These are phyloP conservation scores for Phytophthora kernoviae DNA, from an alignment of 352 stramenopile species.

Conservation along the genomic window DNA sequence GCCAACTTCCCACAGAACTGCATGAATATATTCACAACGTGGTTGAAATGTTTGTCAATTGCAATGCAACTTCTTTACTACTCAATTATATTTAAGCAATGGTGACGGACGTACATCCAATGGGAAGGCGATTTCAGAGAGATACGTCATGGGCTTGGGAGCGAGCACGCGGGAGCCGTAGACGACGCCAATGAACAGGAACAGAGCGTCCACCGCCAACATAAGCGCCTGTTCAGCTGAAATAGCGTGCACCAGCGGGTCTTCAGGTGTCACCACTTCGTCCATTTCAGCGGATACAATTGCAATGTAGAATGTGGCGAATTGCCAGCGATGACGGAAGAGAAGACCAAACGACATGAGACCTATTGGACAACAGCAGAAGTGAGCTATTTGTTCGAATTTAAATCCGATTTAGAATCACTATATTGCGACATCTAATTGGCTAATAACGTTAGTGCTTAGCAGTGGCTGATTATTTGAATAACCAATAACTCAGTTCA, in stretches of 20 bases:
- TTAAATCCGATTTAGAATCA: not conserved
- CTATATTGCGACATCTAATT: not conserved
- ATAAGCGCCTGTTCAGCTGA: constrained; percentile 28
- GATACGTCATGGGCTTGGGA: constrained; percentile 71
- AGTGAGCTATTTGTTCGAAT: constrained; percentile 9
- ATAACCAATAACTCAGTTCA: too few relatives aligned
- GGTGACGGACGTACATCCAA: constrained; percentile 48
- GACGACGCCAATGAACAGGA: constrained; percentile 54
- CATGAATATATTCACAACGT: not conserved
- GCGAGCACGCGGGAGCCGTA: constrained; percentile 60
- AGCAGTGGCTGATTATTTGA: too few relatives aligned
- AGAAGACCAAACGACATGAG: constrained; percentile 21
- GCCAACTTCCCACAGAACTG: constrained; percentile 71
- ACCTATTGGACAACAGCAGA: not conserved
- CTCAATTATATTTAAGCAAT: not conserved
- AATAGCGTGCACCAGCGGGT: constrained; percentile 16
- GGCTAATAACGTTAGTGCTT: too few relatives aligned
- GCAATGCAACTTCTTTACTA: not conserved
- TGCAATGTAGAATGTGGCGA: constrained; percentile 1
- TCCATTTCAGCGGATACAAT: constrained; percentile 8
- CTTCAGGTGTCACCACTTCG: constrained; percentile 7
- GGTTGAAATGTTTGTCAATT: constrained; percentile 3
- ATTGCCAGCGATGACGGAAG: constrained; percentile 14
- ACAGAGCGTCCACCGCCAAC: constrained; percentile 44
- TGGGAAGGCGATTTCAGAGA: constrained; percentile 79